Conservation (phyloP, 2,329 filamentous ascomycete genomes). For the Diaporthe batatas region DNA sequence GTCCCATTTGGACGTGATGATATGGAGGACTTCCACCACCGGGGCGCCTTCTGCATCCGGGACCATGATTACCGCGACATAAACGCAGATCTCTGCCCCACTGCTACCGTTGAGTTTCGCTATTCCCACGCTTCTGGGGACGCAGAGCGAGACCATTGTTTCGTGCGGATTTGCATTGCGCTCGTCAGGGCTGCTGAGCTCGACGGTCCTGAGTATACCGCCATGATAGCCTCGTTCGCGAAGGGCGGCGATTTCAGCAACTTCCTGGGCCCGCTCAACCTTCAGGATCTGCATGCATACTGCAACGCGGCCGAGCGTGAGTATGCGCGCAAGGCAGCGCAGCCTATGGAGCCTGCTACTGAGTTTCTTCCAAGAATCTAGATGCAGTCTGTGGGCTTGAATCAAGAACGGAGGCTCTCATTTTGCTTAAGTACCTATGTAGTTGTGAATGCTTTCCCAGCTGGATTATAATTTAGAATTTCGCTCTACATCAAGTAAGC, state of each 20-base stretch:
- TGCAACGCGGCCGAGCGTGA: conserved; percentile 5
- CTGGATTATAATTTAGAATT: background rate
- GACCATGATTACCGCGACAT: background rate
- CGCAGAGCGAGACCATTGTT: background rate
- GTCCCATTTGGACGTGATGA: background rate
- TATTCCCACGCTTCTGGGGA: conserved; percentile 6
- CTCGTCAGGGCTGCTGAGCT: conserved; percentile 8
- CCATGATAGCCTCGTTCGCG: background rate
- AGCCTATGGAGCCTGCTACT: background rate
- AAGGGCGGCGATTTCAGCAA: conserved; percentile 6
- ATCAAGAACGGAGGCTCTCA: background rate
- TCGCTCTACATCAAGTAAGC: no score
- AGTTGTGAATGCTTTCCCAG: background rate
- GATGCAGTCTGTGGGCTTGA: background rate
- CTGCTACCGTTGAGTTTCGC: background rate
- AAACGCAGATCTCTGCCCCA: background rate
- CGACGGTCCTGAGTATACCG: background rate
- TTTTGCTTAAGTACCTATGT: no score
- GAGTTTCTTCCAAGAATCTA: background rate
- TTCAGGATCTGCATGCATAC: background rate
- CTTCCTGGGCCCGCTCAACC: background rate
- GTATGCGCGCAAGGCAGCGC: background rate
- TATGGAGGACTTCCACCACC: background rate
- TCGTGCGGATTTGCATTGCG: background rate
- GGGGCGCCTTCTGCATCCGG: background rate